Conservation (phyloP, 805 yeast species). For the Candida xyloterini region DNA sequence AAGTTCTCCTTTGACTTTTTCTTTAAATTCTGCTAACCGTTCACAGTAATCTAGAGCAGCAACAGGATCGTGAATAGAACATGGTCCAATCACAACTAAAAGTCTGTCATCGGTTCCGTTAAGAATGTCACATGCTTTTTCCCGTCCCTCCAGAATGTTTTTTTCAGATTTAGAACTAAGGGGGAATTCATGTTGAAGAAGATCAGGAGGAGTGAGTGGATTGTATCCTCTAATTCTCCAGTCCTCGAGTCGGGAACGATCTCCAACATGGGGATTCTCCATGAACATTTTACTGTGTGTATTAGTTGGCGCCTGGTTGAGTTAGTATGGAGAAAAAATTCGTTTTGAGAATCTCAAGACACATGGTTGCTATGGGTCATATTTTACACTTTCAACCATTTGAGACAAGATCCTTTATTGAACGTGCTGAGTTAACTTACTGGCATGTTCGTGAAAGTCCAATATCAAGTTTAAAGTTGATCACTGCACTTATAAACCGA, state of each 20-base stretch:
- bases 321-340: conserved; percentile 3
- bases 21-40: conserved; percentile 55
- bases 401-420: no score
- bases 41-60: conserved; percentile 90
- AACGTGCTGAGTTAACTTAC: no score
- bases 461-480: background rate
- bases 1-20: conserved; percentile 68
- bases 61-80: conserved; percentile 91
- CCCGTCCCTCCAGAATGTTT: conserved; percentile 72
- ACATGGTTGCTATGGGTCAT: background rate
- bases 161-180: conserved; percentile 57
- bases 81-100: conserved; percentile 91
- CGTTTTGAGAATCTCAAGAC: background rate
- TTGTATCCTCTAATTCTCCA: conserved; percentile 86
- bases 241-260: conserved; percentile 72
- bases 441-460: conserved; percentile 2
- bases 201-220: conserved; percentile 93
- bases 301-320: conserved; percentile 19
- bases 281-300: conserved; percentile 62
- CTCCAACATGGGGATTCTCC: conserved; percentile 80
- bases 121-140: conserved; percentile 67
- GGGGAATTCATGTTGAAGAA: conserved; percentile 82
- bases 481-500: conserved; percentile 1
- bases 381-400: background rate
- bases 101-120: conserved; percentile 84